Percentiles rank a stretch among this genome's conserved stretches.
Evolutionary conservation across 2,329 filamentous ascomycete species (phyloP).

Genomic region (Verticillium longisporum): DNA sequence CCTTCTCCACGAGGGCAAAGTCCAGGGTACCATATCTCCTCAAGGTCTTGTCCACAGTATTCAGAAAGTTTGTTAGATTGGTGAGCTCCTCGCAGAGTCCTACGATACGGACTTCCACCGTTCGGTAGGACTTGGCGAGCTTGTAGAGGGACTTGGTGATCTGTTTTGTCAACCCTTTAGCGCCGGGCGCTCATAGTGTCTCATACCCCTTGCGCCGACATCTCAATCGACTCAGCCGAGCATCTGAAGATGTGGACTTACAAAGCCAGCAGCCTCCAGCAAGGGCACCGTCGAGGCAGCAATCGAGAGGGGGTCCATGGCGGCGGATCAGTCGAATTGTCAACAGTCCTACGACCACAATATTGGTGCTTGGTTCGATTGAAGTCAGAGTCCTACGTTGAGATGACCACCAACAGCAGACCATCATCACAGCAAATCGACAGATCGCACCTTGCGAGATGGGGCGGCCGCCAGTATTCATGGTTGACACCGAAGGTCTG

Average conservation of each 20-base stretch:
- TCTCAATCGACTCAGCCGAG: neutral
- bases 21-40: constrained; percentile 13
- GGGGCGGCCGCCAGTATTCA: neutral
- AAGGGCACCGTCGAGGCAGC: neutral
- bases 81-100: constrained; percentile 13
- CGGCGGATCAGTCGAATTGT: neutral
- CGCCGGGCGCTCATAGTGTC: neutral
- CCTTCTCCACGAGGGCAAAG: constrained; percentile 13
- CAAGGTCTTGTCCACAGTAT: constrained; percentile 13
- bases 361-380: neutral
- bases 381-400: neutral
- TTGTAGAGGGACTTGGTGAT: constrained; percentile 7
- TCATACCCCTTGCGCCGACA: no score
- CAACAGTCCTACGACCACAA: neutral
- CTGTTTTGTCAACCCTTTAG: neutral
- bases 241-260: constrained; percentile 1
- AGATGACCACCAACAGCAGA: neutral
- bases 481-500: neutral
- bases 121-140: constrained; percentile 10
- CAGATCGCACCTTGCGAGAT: neutral
- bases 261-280: constrained; percentile 5
- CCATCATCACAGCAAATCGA: neutral
- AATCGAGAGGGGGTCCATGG: neutral
- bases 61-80: constrained; percentile 8
- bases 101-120: constrained; percentile 11